Evolutionary conservation across 805 yeast genomes (phyloP).

Genomic region (Wickerhamiella allomyrinae): DNA sequence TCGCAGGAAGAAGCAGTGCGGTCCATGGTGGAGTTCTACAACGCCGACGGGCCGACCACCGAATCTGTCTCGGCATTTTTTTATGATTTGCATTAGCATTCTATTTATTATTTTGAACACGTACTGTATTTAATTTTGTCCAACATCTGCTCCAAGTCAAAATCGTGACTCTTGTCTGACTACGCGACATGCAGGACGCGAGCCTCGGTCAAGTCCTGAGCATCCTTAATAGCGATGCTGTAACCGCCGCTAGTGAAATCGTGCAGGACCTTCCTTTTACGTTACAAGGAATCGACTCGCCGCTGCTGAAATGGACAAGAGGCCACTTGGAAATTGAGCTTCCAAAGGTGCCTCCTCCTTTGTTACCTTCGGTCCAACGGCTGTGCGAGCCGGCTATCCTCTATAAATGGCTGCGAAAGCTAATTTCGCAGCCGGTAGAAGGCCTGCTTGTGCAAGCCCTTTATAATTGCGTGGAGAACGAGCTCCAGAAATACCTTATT

Average conservation of each 20-base stretch:
- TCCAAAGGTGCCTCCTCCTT: constrained; percentile 34
- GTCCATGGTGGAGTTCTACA: constrained; percentile 60
- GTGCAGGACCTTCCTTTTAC: constrained; percentile 33
- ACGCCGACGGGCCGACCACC: constrained; percentile 1
- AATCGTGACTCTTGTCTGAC: no score
- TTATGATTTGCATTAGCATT: background rate
- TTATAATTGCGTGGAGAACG: constrained; percentile 31
- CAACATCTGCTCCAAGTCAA: no score
- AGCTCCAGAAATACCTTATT: constrained; percentile 31
- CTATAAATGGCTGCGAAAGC: constrained; percentile 33
- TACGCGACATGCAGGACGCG: no score
- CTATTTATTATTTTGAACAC: no score
- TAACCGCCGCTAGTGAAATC: no score
- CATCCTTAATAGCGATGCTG: no score
- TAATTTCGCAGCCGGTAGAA: constrained; percentile 23
- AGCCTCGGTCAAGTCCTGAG: no score
- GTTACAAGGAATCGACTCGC: constrained; percentile 11
- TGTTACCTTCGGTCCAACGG: constrained; percentile 39
- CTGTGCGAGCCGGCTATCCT: constrained; percentile 62
- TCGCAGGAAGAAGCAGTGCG: constrained; percentile 78
- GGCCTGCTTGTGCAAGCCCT: constrained; percentile 50
- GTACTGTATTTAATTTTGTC: no score
- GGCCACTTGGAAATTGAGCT: constrained; percentile 5
- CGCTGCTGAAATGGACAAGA: constrained; percentile 3
- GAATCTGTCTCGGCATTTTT: background rate